phyloP scores from a whole-genome alignment of 2,329 filamentous ascomycete species.

The Penicillium sumatraense region DNA sequence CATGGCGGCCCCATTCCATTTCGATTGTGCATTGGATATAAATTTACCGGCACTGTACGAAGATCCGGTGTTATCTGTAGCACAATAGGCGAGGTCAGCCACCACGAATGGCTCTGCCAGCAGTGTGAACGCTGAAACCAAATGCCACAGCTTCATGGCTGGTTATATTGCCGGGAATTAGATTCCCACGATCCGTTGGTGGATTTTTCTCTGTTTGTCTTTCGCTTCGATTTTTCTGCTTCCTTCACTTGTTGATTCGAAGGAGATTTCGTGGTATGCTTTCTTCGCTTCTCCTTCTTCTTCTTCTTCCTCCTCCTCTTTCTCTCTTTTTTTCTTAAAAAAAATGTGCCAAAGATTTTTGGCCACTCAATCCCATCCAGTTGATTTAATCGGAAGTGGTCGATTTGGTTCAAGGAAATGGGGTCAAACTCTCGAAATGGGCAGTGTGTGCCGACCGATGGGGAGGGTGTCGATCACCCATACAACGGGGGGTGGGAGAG shows the following conservation, averaged over 20 bases:
- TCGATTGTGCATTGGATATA: neutral
- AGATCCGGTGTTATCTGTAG: slow-evolving; percentile 50
- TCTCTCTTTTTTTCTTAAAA: neutral
- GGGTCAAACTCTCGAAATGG: slow-evolving; percentile 1
- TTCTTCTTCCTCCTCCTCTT: neutral
- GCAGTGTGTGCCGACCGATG: slow-evolving; percentile 17
- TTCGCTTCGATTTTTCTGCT: neutral
- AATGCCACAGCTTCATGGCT: slow-evolving; percentile 28
- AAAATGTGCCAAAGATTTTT: neutral
- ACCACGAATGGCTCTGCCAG: slow-evolving; percentile 30
- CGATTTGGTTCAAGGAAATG: neutral
- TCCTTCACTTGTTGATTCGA: neutral
- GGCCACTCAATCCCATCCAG: neutral
- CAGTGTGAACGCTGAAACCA: slow-evolving; percentile 28
- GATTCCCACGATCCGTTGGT: neutral
- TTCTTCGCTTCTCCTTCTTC: neutral
- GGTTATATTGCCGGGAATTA: neutral
- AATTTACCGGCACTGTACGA: slow-evolving; percentile 43
- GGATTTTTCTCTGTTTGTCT: neutral
- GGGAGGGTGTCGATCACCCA: slow-evolving; percentile 16
- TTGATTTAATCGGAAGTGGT: neutral
- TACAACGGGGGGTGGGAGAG: neutral
- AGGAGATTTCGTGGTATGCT: neutral
- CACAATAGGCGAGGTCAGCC: slow-evolving; percentile 45
- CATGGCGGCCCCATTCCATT: neutral